Conservation (phyloP, 179 eudicot species). For the Silene coronaria region DNA sequence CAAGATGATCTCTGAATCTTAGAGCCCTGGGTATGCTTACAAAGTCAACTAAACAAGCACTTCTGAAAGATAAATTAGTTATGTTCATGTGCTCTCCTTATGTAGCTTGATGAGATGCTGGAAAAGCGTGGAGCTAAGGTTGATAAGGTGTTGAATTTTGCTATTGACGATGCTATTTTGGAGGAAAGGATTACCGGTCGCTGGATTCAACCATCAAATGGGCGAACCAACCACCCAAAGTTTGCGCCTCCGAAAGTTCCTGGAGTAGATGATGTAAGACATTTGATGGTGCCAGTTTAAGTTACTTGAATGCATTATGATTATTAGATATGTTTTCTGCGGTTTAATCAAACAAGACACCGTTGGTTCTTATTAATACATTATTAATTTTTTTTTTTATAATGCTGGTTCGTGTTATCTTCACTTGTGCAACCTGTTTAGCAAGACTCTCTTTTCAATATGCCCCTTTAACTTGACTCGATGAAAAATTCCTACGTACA, state of each 20-base stretch:
- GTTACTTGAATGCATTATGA: neutral
- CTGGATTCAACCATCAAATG: slow-evolving; percentile 91
- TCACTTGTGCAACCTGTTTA: neutral
- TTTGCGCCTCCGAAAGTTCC: slow-evolving; percentile 90
- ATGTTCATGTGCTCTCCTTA: slow-evolving; percentile 16
- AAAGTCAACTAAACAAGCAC: neutral
- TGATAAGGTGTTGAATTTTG: slow-evolving; percentile 92
- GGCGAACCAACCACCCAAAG: slow-evolving; percentile 90
- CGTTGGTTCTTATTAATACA: neutral
- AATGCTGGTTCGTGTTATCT: neutral
- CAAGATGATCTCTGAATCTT: neutral
- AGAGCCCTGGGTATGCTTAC: neutral
- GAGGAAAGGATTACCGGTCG: slow-evolving; percentile 99
- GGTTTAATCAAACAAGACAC: neutral
- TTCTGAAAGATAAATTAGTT: neutral
- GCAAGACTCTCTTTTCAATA: neutral
- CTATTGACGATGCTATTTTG: slow-evolving; percentile 83
- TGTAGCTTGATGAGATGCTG: slow-evolving; percentile 98
- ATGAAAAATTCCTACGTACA: neutral
- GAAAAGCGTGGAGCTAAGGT: slow-evolving; percentile 70
- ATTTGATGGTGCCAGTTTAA: neutral
- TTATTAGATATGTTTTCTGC: neutral
- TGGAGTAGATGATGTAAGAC: slow-evolving; percentile 90
- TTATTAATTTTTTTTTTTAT: neutral
- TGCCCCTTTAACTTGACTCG: neutral